A percentile compares a stretch with the other conserved stretches of the same genome.
Conservation (phyloP, 352 stramenopile species). For the Phytophthora europaea region DNA sequence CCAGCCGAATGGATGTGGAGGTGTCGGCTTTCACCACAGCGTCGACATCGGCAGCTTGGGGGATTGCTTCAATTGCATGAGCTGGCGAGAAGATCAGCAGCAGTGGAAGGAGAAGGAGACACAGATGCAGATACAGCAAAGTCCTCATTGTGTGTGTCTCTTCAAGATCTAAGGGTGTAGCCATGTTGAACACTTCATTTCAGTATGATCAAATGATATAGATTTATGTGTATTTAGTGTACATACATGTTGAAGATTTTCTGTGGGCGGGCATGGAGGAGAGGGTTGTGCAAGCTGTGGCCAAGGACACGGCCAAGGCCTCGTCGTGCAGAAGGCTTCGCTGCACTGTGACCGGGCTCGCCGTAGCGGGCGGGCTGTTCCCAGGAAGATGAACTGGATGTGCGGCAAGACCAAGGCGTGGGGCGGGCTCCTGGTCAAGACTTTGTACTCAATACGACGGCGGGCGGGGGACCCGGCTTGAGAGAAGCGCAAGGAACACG, state of each 20-base stretch:
- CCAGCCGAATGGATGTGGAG: constrained; percentile 63
- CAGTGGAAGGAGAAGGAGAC: constrained; percentile 4
- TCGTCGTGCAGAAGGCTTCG: no score
- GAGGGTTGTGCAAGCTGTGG: no score
- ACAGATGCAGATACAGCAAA: constrained; percentile 8
- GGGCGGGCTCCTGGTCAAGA: no score
- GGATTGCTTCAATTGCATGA: constrained; percentile 48
- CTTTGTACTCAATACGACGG: no score
- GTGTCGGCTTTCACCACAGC: constrained; percentile 57
- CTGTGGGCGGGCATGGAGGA: no score
- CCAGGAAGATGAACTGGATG: no score
- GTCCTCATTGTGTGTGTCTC: constrained; percentile 9
- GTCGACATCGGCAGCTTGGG: constrained; percentile 61
- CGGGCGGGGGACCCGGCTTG: no score
- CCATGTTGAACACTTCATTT: neutral
- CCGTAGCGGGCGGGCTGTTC: neutral
- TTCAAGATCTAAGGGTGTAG: constrained; percentile 2
- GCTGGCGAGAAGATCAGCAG: constrained; percentile 1
- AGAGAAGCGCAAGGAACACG: neutral
- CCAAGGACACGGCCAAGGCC: no score
- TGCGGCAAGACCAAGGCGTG: no score
- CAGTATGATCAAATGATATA: neutral
- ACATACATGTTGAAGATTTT: neutral
- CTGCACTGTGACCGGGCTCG: neutral
- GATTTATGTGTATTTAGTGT: neutral